Conservation (phyloP, 768 basidiomycete species). For the Tricholoma flavovirens region DNA sequence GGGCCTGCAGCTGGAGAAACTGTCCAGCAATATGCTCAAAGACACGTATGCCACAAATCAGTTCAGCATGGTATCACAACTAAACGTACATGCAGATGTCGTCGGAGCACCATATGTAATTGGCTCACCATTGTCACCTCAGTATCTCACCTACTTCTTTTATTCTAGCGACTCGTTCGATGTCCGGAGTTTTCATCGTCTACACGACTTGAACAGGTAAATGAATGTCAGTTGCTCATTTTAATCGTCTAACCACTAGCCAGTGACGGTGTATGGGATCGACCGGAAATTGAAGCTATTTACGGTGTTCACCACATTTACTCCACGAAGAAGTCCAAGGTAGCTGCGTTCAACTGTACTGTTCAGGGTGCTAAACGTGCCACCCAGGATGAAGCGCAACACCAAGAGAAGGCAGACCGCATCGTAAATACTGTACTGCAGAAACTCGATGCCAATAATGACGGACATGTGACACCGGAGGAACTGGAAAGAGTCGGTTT, state of each 20-base stretch:
- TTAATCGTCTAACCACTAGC: neutral
- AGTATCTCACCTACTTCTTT: slow-evolving; percentile 3
- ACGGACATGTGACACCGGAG: slow-evolving; percentile 61
- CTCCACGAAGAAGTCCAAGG: slow-evolving; percentile 77
- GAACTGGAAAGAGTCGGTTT: slow-evolving; percentile 74
- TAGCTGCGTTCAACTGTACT: slow-evolving; percentile 12
- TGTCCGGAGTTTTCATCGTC: slow-evolving; percentile 83
- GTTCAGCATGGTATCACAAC: slow-evolving; percentile 6
- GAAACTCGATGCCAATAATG: slow-evolving; percentile 65
- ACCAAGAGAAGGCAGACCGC: slow-evolving; percentile 74
- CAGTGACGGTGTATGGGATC: slow-evolving; percentile 79
- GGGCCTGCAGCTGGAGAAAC: slow-evolving; percentile 52
- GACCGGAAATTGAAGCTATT: slow-evolving; percentile 88
- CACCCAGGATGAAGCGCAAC: slow-evolving; percentile 64
- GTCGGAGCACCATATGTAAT: slow-evolving; percentile 80
- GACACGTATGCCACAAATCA: slow-evolving; percentile 71
- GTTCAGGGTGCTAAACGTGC: neutral
- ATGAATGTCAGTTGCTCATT: slow-evolving; percentile 10
- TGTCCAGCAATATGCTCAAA: slow-evolving; percentile 77
- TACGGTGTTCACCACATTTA: slow-evolving; percentile 95
- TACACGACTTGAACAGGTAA: slow-evolving; percentile 89
- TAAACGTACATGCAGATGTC: slow-evolving; percentile 58
- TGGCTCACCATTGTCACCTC: slow-evolving; percentile 10
- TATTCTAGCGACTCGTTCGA: slow-evolving; percentile 73
- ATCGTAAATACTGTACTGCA: slow-evolving; percentile 70